These are phyloP conservation scores for Suhomyces bokatorum DNA, from an alignment of 1,139 yeast species.

Conservation along the genomic window DNA sequence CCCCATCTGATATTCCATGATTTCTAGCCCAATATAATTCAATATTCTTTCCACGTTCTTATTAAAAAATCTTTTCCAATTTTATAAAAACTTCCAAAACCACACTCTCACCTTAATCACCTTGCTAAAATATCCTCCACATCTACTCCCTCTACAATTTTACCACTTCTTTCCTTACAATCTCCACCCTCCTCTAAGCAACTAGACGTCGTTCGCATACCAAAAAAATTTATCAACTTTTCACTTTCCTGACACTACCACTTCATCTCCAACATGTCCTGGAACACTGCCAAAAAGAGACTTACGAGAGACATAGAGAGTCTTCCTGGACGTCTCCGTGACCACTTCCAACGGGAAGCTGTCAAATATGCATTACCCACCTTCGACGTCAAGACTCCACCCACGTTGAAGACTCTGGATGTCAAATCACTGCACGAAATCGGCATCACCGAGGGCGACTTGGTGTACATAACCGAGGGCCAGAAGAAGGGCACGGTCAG, in stretches of 20 bases:
- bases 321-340: slow-evolving; percentile 34
- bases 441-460: slow-evolving; percentile 45
- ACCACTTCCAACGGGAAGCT: slow-evolving; percentile 25
- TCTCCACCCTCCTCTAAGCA: not conserved
- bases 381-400: slow-evolving; percentile 27
- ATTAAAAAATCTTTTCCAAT: too few species aligned
- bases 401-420: slow-evolving; percentile 26
- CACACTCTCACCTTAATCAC: too few species aligned
- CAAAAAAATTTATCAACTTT: slow-evolving; percentile 5
- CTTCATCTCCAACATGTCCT: slow-evolving; percentile 31
- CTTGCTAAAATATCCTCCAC: too few species aligned
- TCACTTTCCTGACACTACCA: slow-evolving; percentile 1
- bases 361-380: slow-evolving; percentile 39
- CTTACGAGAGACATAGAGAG: slow-evolving; percentile 39
- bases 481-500: slow-evolving; percentile 71
- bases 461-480: slow-evolving; percentile 61
- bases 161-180: not conserved
- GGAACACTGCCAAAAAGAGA: slow-evolving; percentile 39
- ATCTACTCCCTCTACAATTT: too few species aligned
- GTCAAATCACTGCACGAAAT: slow-evolving; percentile 32
- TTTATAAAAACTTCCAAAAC: too few species aligned
- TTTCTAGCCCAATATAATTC: too few species aligned
- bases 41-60: too few species aligned
- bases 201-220: slow-evolving; percentile 2
- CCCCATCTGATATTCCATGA: too few species aligned